phyloP scores from a whole-genome alignment of 1,284 basidiomycete genomes.

The Cerrena zonata region DNA sequence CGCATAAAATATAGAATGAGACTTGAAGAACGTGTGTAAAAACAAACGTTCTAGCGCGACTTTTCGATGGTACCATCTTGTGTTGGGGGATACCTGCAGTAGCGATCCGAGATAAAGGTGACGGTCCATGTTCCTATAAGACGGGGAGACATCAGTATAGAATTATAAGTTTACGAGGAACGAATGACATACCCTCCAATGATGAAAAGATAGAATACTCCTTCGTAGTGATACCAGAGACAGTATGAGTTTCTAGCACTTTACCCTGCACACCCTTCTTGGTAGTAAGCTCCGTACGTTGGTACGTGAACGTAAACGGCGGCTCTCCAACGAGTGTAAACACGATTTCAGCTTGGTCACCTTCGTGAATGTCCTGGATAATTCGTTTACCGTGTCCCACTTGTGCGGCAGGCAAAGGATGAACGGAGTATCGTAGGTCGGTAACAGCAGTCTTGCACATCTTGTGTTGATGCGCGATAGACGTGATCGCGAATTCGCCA shows the following conservation, averaged over 20 bases:
- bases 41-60: conserved; percentile 11
- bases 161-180: conserved; percentile 12
- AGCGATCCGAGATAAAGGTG: conserved; percentile 41
- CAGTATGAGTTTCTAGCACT: conserved; percentile 83
- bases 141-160: conserved; percentile 5
- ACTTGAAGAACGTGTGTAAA: background rate
- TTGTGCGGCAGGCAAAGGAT: conserved; percentile 80
- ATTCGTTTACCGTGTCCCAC: conserved; percentile 80
- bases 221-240: conserved; percentile 71
- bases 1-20: background rate
- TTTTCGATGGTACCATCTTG: conserved; percentile 22
- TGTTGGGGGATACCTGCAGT: conserved; percentile 29
- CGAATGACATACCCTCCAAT: conserved; percentile 62
- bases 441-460: conserved; percentile 78
- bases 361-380: conserved; percentile 85
- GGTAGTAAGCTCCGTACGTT: conserved; percentile 64
- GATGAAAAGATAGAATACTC: conserved; percentile 87
- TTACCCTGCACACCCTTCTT: conserved; percentile 65
- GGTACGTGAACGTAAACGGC: conserved; percentile 93
- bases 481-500: conserved; percentile 78
- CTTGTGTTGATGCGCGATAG: conserved; percentile 86
- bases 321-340: conserved; percentile 87
- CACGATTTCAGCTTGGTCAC: conserved; percentile 87
- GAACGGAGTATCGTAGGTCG: conserved; percentile 74
- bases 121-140: conserved; percentile 81